Evolutionary conservation across 805 yeast genomes (phyloP), one percentile per base, ranked within the genome.

Genomic region (Kuraishia borneana): DNA sequence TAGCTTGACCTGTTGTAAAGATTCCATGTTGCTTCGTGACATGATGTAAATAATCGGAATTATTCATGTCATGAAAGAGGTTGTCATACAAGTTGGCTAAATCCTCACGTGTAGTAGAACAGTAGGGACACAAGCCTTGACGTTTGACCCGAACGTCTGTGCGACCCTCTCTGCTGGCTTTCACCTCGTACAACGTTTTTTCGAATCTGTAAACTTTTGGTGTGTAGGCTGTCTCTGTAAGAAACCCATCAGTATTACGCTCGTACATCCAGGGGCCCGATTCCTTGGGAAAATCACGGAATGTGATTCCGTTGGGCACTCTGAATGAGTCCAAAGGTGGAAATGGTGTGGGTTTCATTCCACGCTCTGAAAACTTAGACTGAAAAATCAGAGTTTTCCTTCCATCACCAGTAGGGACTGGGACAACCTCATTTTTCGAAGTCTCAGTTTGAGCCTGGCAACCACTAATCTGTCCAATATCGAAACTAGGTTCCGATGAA

Each of bases 1-100:
- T 50, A 6, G 37, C 33, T 13, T 44, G 43, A 6, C 56, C 57
- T 30, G 51, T 46, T 6, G 59, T 50, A 29, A 48, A 49, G 6
- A 53, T 45, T 5, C 59, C 59, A 35, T 53, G 59, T 31, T 43
- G 50, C 34, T 52, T 56, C 23, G 51, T 49, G 43, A 53, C 36
- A 33, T 53, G 59, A 28, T 53, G 59, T 14, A 53, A 34, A 30
- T 52, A 53, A 28, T 45, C 48, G 18, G 56, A 51, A 30, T 47
- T 48, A 35, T 52, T 53, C 30, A 55, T 42, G 35, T 46, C 47
- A 36, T 41, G 43, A 29, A 52, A 53, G 20, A 48, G 34, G 22
- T 37, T 38, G 23, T 39, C 38, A 35, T 33, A 42, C 16, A 41
- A 40, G 26, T 42, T 32, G 12, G 31, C 31, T n/a, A 37, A 26